Conservation (phyloP, 805 yeast species). For the Candida boleticola region DNA sequence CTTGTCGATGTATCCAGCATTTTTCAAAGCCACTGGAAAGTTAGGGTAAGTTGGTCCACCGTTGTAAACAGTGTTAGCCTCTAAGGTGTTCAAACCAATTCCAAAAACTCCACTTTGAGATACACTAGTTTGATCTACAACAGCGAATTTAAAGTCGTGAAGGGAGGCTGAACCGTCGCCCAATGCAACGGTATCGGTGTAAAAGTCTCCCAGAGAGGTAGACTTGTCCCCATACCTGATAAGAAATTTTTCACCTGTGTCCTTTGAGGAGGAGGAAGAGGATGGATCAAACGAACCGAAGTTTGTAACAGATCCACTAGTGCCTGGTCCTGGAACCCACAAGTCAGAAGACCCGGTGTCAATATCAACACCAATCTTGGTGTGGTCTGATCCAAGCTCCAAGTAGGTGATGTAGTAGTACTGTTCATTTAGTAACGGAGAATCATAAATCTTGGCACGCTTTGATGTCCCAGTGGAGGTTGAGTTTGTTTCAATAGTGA, state of each 20-base stretch:
- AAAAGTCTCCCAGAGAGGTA: background rate
- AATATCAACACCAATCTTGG: constrained; percentile 9
- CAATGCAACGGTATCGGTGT: constrained; percentile 1
- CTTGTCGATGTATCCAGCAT: constrained; percentile 23
- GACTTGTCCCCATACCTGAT: constrained; percentile 3
- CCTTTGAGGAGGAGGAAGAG: constrained; percentile 1
- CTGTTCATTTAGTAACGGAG: constrained; percentile 4
- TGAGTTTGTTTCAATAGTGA: background rate
- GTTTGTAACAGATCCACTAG: background rate
- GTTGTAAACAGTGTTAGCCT: background rate
- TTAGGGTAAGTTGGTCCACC: constrained; percentile 11
- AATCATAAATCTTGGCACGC: background rate
- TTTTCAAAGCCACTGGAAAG: constrained; percentile 18
- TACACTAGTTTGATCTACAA: background rate
- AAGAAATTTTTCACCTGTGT: background rate
- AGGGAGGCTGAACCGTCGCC: background rate
- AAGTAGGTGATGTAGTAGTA: constrained; percentile 24
- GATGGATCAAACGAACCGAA: constrained; percentile 1
- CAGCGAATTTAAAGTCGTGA: constrained; percentile 2
- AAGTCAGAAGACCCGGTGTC: constrained; percentile 10
- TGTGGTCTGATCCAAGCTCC: constrained; percentile 10
- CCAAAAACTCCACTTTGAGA: background rate
- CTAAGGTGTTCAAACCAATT: constrained; percentile 1
- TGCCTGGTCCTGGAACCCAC: constrained; percentile 1
- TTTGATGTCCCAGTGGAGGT: background rate